These are phyloP conservation scores for Didymella segeticola DNA, from an alignment of 2,329 filamentous ascomycete species.

Conservation along the genomic window DNA sequence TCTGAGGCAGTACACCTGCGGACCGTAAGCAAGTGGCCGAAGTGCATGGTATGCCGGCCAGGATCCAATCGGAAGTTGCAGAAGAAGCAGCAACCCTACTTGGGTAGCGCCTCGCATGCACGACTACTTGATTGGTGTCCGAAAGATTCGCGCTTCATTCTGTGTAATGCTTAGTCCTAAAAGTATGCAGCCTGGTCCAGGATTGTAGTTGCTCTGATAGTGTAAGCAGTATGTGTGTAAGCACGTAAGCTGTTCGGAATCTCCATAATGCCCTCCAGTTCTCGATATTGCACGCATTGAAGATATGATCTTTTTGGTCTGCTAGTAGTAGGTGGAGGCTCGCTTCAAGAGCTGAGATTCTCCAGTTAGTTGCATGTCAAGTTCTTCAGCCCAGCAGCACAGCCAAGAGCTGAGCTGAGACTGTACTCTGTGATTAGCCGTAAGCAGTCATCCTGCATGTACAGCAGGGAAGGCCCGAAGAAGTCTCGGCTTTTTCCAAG, in stretches of 20 bases:
- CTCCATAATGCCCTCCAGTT: background rate
- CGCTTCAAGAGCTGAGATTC: background rate
- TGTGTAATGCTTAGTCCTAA: slow-evolving; percentile 2
- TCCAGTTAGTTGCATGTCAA: slow-evolving; percentile 3
- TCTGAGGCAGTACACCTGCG: slow-evolving; percentile 17
- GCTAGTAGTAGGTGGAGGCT: too few species aligned
- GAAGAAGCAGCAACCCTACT: background rate
- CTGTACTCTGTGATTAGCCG: slow-evolving; percentile 20
- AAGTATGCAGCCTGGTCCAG: background rate
- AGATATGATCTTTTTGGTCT: background rate
- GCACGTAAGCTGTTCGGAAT: background rate
- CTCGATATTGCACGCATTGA: background rate
- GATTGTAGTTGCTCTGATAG: background rate
- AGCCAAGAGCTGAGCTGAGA: slow-evolving; percentile 28
- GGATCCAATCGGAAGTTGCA: slow-evolving; percentile 18
- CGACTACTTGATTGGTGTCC: background rate
- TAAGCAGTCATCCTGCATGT: slow-evolving; percentile 20
- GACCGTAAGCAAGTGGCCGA: slow-evolving; percentile 23
- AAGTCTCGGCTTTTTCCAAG: slow-evolving; percentile 19
- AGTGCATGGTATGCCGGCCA: slow-evolving; percentile 11
- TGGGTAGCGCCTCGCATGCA: slow-evolving; percentile 2
- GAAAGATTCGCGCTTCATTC: background rate
- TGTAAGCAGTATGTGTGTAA: slow-evolving; percentile 3
- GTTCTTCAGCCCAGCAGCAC: slow-evolving; percentile 20
- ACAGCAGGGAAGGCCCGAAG: slow-evolving; percentile 15